Evolutionary conservation across 257 asterid genomes (phyloP).

Genomic region (Fraxinus excelsior): DNA sequence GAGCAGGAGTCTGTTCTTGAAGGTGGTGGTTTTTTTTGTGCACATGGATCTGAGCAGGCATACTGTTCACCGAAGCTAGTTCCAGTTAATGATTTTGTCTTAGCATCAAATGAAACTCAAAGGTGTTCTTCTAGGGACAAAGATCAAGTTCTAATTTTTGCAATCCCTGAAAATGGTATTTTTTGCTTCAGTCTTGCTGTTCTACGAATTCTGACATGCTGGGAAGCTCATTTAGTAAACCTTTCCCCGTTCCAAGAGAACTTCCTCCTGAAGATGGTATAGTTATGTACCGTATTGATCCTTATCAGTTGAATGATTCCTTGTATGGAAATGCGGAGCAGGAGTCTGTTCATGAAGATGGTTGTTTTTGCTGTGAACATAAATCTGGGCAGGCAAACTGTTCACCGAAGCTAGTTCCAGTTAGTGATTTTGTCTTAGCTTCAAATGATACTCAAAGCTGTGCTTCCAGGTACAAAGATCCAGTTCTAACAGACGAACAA

Average conservation of each 20-base stretch:
- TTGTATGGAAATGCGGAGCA: conserved; percentile 39
- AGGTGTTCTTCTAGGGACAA: conserved; percentile 38
- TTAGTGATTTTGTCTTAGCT: conserved; percentile 52
- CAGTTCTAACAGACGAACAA: conserved; percentile 36
- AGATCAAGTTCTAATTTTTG: conserved; percentile 13
- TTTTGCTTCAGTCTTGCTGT: conserved; percentile 43
- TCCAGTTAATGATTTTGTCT: conserved; percentile 56
- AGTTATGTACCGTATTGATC: conserved; percentile 36
- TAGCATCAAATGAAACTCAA: conserved; percentile 40
- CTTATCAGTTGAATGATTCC: conserved; percentile 45
- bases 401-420: conserved; percentile 47
- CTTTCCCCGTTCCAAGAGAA: conserved; percentile 38
- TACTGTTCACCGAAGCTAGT: conserved; percentile 45
- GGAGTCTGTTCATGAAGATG: conserved; percentile 36
- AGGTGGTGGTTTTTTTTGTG: conserved; percentile 36
- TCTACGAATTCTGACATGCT: conserved; percentile 38
- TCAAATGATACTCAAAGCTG: conserved; percentile 39
- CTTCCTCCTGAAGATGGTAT: conserved; percentile 41
- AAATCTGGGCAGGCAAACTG: conserved; percentile 38
- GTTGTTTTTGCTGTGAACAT: conserved; percentile 38
- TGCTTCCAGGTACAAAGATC: conserved; percentile 38
- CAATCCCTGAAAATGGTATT: conserved; percentile 50
- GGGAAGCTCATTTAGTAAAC: conserved; percentile 48
- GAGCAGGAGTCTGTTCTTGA: conserved; percentile 39
- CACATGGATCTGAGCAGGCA: conserved; percentile 36